A percentile compares a stretch with the other conserved stretches of the same genome.
Evolutionary conservation across 2,329 filamentous ascomycete genomes (phyloP).

Genomic region (Penicillium corylophilum): DNA sequence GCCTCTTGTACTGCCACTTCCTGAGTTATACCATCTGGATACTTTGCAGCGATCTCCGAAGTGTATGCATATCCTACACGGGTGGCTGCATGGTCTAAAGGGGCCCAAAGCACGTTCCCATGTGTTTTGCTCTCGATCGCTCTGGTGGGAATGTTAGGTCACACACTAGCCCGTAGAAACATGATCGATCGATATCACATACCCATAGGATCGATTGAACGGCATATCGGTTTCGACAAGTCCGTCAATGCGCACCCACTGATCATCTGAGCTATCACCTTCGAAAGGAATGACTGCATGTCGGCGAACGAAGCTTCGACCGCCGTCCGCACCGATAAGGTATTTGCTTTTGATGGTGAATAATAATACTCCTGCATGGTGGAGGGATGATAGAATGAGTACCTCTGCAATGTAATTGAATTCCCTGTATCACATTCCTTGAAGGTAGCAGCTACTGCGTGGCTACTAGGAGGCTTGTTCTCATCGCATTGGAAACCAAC

Average conservation of each 20-base stretch:
- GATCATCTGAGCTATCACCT: constrained; percentile 36
- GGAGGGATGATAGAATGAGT: background rate
- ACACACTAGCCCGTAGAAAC: background rate
- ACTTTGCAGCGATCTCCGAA: constrained; percentile 15
- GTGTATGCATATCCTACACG: constrained; percentile 22
- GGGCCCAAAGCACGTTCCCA: constrained; percentile 34
- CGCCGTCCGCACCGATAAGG: constrained; percentile 52
- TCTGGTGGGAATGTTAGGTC: constrained; percentile 4
- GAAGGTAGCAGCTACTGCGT: background rate
- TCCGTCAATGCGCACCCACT: constrained; percentile 25
- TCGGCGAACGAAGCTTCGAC: constrained; percentile 47
- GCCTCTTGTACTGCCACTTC: constrained; percentile 22
- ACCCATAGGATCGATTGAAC: background rate
- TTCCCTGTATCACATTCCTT: background rate
- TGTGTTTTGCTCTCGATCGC: constrained; percentile 20
- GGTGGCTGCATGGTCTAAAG: constrained; percentile 21
- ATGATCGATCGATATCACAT: background rate
- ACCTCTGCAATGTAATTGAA: constrained; percentile 13
- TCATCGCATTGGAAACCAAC: background rate
- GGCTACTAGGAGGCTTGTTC: background rate
- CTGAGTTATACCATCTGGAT: constrained; percentile 8
- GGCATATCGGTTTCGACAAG: constrained; percentile 29
- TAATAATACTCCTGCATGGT: background rate
- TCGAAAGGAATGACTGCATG: constrained; percentile 40
- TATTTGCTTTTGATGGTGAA: constrained; percentile 20